These are phyloP conservation scores for Geranium brycei DNA, from an alignment of 345 rosid genomes.

Conservation along the genomic window DNA sequence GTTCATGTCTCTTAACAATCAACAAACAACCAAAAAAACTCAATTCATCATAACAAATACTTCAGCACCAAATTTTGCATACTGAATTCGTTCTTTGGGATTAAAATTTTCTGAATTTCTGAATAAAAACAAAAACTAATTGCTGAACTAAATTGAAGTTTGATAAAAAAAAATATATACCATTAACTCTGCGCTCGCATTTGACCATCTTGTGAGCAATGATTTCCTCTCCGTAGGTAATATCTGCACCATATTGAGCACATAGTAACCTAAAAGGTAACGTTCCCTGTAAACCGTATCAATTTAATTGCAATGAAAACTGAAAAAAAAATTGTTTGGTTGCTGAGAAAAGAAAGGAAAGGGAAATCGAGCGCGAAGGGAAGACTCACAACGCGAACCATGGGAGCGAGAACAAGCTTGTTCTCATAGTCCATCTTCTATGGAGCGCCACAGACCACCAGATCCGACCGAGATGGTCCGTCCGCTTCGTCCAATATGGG, in stretches of 20 bases:
- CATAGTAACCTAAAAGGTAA: conserved; percentile 64
- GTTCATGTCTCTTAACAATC: too few relatives aligned
- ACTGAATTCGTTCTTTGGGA: neutral
- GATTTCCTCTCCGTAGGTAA: conserved; percentile 86
- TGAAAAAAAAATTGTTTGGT: neutral
- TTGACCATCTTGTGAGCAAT: conserved; percentile 69
- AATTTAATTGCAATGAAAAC: neutral
- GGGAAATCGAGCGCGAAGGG: neutral
- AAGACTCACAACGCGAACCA: conserved; percentile 87
- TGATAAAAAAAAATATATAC: conserved; percentile 22
- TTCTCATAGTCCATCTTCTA: conserved; percentile 59
- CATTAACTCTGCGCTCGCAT: conserved; percentile 57
- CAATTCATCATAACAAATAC: too few relatives aligned
- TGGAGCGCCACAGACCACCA: neutral
- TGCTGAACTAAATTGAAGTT: neutral
- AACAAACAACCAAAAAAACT: too few relatives aligned
- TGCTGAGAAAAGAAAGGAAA: neutral
- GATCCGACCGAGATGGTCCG: neutral
- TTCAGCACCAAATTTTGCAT: too few relatives aligned
- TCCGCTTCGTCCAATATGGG: neutral
- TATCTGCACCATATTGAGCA: conserved; percentile 81
- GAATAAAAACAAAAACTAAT: neutral
- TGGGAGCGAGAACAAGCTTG: conserved; percentile 90
- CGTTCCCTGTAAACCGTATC: conserved; percentile 44
- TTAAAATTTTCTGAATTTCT: too few relatives aligned